Base-by-base conservation (phyloP, 1,284 basidiomycete species). In the Coniferiporia sulphurascens region DNA sequence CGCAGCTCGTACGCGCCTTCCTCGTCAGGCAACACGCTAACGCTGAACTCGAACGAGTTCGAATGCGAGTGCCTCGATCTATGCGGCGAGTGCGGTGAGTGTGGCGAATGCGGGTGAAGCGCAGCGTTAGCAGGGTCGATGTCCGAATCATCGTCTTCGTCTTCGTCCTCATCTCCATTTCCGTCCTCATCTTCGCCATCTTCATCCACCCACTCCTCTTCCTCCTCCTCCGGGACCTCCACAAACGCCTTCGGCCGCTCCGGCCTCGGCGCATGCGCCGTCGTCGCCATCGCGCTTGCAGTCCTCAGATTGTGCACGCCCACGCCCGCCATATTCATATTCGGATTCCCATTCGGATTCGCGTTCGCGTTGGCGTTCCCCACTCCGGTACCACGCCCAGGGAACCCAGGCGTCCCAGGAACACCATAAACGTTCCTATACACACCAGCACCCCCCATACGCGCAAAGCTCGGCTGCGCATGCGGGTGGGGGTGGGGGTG, bases 71-170 rank as follows among this genome's bases (percentile, higher is more conserved):
- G 27, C 5, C 27, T 27, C 3, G 27, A 5, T 5, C 27, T 27
- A 5, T 27, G 27, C 27, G 27, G 27, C 27, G 27, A 27, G 5
- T 27, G 27, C 2, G 27, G 27, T 5, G 27, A 27, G 27, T 27
- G 27, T 27, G 27, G 27, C 5, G 27, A 27, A 5, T 27, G 27
- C 27, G 27, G 27, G 27, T 27, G 27, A 27, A 27, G 27, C 27
- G 27, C 27, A 2, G 27, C 27, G 27, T 27, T 27, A 27, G 27
- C 27, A 5, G 55, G 55, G 36, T 56, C 55, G 12, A 56, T 56
- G 15, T 56, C 55, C 19, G 55, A 56, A 15, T 56, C 55, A 4
- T 56, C 55, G n/a, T 50, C 55, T 21, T 56, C 55, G 8, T 56
- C 55, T 32, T 10, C 34, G n/a, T 55, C 53, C 13, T 45, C 53